These are phyloP conservation scores for Schizosaccharomyces versatilis DNA, from an alignment of 1,139 yeast species.

Conservation along the genomic window DNA sequence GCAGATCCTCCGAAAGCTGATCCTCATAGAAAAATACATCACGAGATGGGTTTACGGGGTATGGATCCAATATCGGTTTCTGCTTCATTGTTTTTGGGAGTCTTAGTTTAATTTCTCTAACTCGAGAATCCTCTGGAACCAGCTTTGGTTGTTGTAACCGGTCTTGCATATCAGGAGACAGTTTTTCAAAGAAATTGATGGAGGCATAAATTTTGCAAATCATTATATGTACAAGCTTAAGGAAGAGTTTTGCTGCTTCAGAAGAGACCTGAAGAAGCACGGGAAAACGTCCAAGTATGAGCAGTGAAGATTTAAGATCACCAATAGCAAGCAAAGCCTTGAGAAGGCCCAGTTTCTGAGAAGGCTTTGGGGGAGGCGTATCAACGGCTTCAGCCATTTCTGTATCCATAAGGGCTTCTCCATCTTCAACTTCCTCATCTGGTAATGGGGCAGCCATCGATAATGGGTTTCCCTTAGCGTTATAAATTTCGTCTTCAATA, in stretches of 20 bases:
- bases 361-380: neutral
- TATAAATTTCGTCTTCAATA: constrained; percentile 38
- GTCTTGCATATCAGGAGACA: neutral
- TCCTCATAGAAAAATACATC: constrained; percentile 29
- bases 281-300: constrained; percentile 40
- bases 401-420: constrained; percentile 3
- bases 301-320: constrained; percentile 39
- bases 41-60: neutral
- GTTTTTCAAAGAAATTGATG: neutral
- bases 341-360: constrained; percentile 26
- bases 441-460: constrained; percentile 72
- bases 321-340: constrained; percentile 40
- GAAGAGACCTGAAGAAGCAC: constrained; percentile 35
- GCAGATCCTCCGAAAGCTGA: constrained; percentile 29
- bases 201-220: neutral
- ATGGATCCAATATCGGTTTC: constrained; percentile 2
- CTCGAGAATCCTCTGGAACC: constrained; percentile 5
- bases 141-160: constrained; percentile 4
- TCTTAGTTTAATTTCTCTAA: constrained; percentile 5
- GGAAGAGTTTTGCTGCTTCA: constrained; percentile 15
- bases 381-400: neutral
- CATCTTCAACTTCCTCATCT: constrained; percentile 26
- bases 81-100: constrained; percentile 1
- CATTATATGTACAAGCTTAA: neutral
- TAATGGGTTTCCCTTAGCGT: constrained; percentile 55